These are phyloP conservation scores for Geosmithia morbida DNA, from an alignment of 2,329 filamentous ascomycete genomes.

Conservation along the genomic window DNA sequence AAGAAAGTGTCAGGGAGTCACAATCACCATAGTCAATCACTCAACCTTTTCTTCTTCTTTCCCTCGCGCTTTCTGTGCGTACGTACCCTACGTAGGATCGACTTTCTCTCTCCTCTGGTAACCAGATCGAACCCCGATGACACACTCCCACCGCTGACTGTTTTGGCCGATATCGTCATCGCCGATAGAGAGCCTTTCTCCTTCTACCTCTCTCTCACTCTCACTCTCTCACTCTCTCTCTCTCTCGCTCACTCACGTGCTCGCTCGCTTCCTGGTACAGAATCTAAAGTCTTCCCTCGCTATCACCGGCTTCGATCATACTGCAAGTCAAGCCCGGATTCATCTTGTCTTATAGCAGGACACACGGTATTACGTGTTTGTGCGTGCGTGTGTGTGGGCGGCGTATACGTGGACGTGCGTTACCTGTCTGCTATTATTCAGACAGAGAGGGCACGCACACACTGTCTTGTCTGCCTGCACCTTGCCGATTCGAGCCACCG, in stretches of 20 bases:
- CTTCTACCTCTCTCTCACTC: too few species aligned
- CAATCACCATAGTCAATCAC: not conserved
- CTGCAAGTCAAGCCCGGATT: not conserved
- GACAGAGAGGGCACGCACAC: too few species aligned
- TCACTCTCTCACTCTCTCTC: too few species aligned
- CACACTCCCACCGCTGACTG: not conserved
- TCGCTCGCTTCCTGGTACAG: too few species aligned
- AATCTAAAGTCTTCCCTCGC: too few species aligned
- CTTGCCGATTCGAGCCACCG: not conserved
- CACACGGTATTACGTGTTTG: not conserved
- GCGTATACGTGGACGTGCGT: not conserved
- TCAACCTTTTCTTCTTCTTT: not conserved
- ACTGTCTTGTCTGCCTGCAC: not conserved
- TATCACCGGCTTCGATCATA: too few species aligned
- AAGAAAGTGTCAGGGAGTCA: not conserved
- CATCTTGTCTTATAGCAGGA: too few species aligned
- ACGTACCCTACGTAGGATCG: not conserved
- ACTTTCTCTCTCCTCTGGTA: not conserved
- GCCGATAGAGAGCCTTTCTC: not conserved
- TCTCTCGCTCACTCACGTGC: too few species aligned
- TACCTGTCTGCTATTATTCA: not conserved
- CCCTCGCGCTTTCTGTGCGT: not conserved
- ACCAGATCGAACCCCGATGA: not conserved
- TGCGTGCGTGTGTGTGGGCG: not conserved
- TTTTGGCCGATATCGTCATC: not conserved